phyloP scores from a whole-genome alignment of 23 red algal genomes.

The Gracilaria gracilis region DNA sequence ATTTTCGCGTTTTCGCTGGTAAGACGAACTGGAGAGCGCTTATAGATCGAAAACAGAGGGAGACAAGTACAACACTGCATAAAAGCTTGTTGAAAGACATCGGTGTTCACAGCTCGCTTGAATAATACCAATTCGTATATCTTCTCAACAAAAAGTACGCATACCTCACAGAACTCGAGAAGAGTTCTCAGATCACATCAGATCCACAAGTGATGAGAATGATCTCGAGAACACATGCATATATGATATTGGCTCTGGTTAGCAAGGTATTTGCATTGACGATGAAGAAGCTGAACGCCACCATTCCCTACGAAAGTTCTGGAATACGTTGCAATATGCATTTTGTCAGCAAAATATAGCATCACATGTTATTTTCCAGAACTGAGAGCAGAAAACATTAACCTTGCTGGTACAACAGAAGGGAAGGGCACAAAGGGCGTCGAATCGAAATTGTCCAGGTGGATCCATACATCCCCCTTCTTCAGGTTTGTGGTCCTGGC shows the following conservation, averaged over 20 bases:
- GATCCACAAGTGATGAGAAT: background rate
- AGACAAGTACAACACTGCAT: background rate
- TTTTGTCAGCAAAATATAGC: background rate
- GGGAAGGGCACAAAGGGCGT: no score
- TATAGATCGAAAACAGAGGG: background rate
- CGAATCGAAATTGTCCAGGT: constrained; percentile 24
- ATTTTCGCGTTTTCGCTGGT: constrained; percentile 36
- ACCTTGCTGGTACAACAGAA: background rate
- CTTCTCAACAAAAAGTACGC: background rate
- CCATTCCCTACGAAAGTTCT: no score
- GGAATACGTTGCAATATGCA: background rate
- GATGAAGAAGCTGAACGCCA: no score
- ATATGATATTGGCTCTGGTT: background rate
- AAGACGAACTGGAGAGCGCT: constrained; percentile 51
- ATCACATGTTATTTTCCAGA: no score
- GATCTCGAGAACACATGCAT: background rate
- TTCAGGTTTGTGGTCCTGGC: constrained; percentile 6
- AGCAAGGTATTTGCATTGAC: background rate
- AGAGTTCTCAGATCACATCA: background rate
- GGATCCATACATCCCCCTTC: background rate
- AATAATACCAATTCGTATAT: background rate
- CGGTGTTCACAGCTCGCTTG: background rate
- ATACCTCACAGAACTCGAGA: background rate
- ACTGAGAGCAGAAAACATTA: no score
- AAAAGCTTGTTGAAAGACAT: background rate